Base-by-base conservation (phyloP, 495 filamentous ascomycete species). In the Polyplosphaeria fusca region DNA sequence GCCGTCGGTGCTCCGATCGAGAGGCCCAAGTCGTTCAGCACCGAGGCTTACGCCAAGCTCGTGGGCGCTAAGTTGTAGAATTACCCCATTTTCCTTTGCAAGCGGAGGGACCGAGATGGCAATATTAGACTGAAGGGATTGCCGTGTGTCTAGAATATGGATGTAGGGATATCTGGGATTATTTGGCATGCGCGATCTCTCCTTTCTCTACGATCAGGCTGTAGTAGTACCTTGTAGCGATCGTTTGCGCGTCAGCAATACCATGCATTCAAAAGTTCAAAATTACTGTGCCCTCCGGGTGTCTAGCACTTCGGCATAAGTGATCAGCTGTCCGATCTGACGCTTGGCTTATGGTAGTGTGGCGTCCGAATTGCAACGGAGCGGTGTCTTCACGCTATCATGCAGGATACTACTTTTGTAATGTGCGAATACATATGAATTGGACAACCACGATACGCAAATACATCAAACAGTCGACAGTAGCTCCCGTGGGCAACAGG, bases 1-100 rank as follows among this genome's bases (percentile, higher is more conserved):
- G 93, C 93, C 55, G 82, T 97, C 50, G 93, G 93, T 65, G 82
- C 84, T 66, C 86, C 86, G 50, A 89, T 89, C 66, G 87, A 89
- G 80, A 71, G 86, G 64, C 93, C 93, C 72, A 98, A 98, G 87
- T 89, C 85, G 59, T 97, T 96, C 86, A 91, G 86, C 73, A 97
- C 93, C 47, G 88, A 90, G 68, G 91, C 93, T 71, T 97, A 88
- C 79, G 86, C 91, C 72, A 91, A 97, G 81, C 83, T 97, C 60
- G 88, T 91, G 52, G 86, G 87, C 65, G 84, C 91, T 69, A 90
- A 87, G 77, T 78, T 98, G 74, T 98, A 88, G 90, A 9, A 19
- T 28, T 5, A 25, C n/a, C 22, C 18, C 32, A 47, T 38, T 30
- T 16, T 11, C 28, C 7, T 26, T 27, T 19, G 39, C 19, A 18